These are phyloP conservation scores for Gaeumannomyces tritici DNA, from an alignment of 2,329 filamentous ascomycete species.

Conservation along the genomic window DNA sequence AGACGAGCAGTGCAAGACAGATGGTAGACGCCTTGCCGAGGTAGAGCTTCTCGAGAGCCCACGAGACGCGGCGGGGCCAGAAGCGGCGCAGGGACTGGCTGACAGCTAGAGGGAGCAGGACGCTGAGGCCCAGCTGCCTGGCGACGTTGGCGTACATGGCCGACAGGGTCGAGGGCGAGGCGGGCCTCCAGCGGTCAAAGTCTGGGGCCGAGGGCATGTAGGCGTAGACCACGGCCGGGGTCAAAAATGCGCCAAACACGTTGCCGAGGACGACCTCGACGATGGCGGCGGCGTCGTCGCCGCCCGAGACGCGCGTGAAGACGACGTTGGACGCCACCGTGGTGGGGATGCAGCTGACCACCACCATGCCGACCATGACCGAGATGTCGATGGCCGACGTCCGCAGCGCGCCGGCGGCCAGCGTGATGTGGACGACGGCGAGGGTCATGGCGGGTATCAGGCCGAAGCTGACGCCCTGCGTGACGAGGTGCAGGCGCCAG, in stretches of 20 bases:
- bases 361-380: constrained; percentile 58
- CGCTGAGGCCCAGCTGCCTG: constrained; percentile 57
- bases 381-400: constrained; percentile 52
- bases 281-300: constrained; percentile 55
- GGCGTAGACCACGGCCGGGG: constrained; percentile 53
- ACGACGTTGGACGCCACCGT: constrained; percentile 67
- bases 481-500: constrained; percentile 58
- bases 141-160: constrained; percentile 58
- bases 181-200: constrained; percentile 44
- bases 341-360: constrained; percentile 59
- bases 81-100: constrained; percentile 50
- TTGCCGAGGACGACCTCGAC: constrained; percentile 65
- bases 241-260: constrained; percentile 57
- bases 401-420: constrained; percentile 35
- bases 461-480: constrained; percentile 58
- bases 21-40: constrained; percentile 37
- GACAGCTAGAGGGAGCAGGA: constrained; percentile 52
- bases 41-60: constrained; percentile 42
- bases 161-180: constrained; percentile 40
- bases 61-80: constrained; percentile 40
- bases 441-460: constrained; percentile 54
- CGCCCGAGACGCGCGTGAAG: constrained; percentile 59
- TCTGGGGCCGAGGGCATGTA: constrained; percentile 43
- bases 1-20: constrained; percentile 38
- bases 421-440: constrained; percentile 35